Evolutionary conservation across 352 stramenopile genomes (phyloP).

Genomic region (Pythium dissimile): DNA sequence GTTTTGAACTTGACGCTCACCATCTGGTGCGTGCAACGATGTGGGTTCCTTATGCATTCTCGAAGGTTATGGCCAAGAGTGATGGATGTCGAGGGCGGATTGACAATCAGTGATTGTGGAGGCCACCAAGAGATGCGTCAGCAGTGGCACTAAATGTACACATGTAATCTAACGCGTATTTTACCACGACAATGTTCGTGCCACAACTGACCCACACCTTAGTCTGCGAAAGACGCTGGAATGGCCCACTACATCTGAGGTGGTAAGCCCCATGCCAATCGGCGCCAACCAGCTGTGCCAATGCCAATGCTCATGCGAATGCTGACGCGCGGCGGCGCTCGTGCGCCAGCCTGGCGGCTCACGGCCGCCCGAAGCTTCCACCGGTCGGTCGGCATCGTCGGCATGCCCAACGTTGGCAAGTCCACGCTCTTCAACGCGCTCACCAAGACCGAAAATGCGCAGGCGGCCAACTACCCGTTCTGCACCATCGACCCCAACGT

Average conservation of each 20-base stretch:
- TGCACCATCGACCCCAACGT: slow-evolving; percentile 89
- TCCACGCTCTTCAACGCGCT: slow-evolving; percentile 88
- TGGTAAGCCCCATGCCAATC: no score
- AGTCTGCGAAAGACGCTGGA: no score
- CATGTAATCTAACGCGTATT: no score
- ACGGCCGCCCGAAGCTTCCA: slow-evolving; percentile 46
- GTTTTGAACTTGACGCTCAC: not conserved
- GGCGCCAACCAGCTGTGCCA: not conserved
- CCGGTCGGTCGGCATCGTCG: slow-evolving; percentile 83
- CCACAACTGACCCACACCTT: not conserved
- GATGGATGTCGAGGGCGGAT: not conserved
- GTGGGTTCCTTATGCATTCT: not conserved
- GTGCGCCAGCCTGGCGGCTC: not conserved
- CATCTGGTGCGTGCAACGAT: not conserved
- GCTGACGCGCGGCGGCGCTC: not conserved
- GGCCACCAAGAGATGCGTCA: not conserved
- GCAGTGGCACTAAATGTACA: not conserved
- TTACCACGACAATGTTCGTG: no score
- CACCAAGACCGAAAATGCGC: slow-evolving; percentile 80
- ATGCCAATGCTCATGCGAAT: slow-evolving; percentile 14
- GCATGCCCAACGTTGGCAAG: slow-evolving; percentile 89
- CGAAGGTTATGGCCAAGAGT: not conserved
- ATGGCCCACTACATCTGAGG: not conserved
- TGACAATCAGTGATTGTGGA: not conserved
- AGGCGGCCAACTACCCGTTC: slow-evolving; percentile 88